A percentile compares a stretch with the other conserved stretches of the same genome.
phyloP scores from a whole-genome alignment of 2,329 filamentous ascomycete species.

The Ceratocystis albifundus region DNA sequence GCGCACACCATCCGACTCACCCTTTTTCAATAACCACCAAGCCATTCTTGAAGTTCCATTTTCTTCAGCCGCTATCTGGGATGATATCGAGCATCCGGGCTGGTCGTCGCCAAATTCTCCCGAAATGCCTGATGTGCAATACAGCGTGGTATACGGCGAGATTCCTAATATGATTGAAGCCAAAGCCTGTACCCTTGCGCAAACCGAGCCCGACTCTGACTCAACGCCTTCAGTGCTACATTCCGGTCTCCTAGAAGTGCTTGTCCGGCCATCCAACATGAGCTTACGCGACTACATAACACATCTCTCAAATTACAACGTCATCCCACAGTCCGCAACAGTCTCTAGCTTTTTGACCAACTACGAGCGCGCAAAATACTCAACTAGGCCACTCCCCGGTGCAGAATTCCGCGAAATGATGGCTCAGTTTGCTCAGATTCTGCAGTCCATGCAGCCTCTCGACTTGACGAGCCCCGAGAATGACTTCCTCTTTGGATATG shows the following conservation, averaged over 20 bases:
- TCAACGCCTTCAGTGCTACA: constrained; percentile 25
- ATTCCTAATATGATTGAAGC: constrained; percentile 85
- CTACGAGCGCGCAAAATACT: constrained; percentile 83
- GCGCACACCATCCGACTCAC: background rate
- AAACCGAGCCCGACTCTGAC: constrained; percentile 28
- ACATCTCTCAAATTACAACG: constrained; percentile 55
- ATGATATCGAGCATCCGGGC: constrained; percentile 70
- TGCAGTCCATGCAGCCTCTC: constrained; percentile 61
- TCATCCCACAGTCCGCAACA: constrained; percentile 34
- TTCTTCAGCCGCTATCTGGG: constrained; percentile 48
- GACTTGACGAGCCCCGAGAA: constrained; percentile 34
- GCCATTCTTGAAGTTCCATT: background rate
- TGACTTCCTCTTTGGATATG: background rate
- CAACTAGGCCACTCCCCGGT: constrained; percentile 55
- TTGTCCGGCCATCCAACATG: constrained; percentile 49
- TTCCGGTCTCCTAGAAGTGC: constrained; percentile 58
- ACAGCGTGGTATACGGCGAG: constrained; percentile 67
- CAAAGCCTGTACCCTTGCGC: constrained; percentile 77
- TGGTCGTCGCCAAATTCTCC: constrained; percentile 72
- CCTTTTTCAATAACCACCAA: background rate
- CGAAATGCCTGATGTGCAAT: constrained; percentile 72
- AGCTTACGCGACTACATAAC: constrained; percentile 67
- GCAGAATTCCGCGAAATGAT: constrained; percentile 65
- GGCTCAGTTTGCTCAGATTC: constrained; percentile 68
- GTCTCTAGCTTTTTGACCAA: constrained; percentile 52